phyloP scores from a whole-genome alignment of 768 basidiomycete genomes.

The Dentipellis sp. region DNA sequence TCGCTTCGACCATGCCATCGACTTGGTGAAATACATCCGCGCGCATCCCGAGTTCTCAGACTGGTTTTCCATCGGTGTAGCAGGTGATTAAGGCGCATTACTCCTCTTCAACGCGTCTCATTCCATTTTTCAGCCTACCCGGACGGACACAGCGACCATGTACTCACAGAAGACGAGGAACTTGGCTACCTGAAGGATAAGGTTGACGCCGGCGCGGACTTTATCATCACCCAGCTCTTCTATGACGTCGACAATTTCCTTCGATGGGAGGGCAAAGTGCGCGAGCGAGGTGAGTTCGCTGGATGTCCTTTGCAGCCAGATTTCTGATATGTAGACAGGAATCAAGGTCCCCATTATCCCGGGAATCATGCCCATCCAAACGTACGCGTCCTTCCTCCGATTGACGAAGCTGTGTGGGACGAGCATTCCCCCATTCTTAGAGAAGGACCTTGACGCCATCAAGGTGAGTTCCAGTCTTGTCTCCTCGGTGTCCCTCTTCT shows the following conservation, averaged over 20 bases:
- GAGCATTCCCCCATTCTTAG: conserved; percentile 58
- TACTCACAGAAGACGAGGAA: conserved; percentile 48
- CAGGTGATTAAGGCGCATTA: conserved; percentile 40
- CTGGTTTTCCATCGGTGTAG: conserved; percentile 91
- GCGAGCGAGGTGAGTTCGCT: conserved; percentile 48
- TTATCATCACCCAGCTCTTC: conserved; percentile 93
- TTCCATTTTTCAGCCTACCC: conserved; percentile 62
- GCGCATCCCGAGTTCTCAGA: conserved; percentile 67
- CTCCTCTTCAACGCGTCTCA: conserved; percentile 2
- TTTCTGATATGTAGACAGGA: conserved; percentile 37
- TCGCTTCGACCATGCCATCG: conserved; percentile 73
- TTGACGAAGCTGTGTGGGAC: conserved; percentile 85
- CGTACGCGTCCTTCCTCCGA: conserved; percentile 86
- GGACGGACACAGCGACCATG: conserved; percentile 70
- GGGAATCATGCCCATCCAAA: conserved; percentile 97
- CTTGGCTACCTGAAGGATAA: conserved; percentile 73
- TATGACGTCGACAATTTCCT: conserved; percentile 91
- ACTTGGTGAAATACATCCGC: conserved; percentile 89
- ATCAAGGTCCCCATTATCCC: conserved; percentile 88
- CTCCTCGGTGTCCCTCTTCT: not conserved
- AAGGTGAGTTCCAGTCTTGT: conserved; percentile 39
- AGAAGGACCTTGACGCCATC: conserved; percentile 63
- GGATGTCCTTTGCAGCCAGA: not conserved
- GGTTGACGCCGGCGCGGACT: conserved; percentile 91
- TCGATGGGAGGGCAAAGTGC: conserved; percentile 64